Base-by-base conservation (phyloP, 2,329 filamentous ascomycete species). In the Talaromyces sp. region DNA sequence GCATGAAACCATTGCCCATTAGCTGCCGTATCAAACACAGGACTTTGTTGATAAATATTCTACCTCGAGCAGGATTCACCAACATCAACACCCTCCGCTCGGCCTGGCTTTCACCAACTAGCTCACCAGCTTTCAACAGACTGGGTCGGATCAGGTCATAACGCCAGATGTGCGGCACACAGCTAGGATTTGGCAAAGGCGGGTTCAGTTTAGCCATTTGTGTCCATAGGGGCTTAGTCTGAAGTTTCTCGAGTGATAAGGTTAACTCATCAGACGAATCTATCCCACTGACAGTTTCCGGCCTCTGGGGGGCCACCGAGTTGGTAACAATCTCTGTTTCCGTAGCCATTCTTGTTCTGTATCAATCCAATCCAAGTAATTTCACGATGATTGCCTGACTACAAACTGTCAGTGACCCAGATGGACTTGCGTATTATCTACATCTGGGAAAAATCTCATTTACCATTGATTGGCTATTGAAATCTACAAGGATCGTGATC, bases 171-270 rank as follows among this genome's bases (percentile, higher is more conserved):
- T 72, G 61, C 57, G 82, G 78, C 12, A 75, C 66, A 1, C 73
- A 69, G 4, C 68, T 74, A 2, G 81, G 82, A 42, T 79, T 79
- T 1, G 82, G 82, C 0, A 69, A 69, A 1, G 79, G 77, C 4
- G 81, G 80, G 14, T 82, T 82, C 65, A 83, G 75, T 30, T 67
- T 68, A 36, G 69, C 71, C 80, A 84, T 83, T 52, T 81, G 76
- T 3, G 74, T 74, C 82, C 82, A 84, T 4, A 84, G 66, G 0
- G 81, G 82, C 14, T 68, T 65, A 3, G 66, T 68, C 28, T 69
- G 42, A 47, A 47, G 42, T 47, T 47, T 47, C 18, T 47, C 42
- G 2, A 47, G n/a, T 18, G 42, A 47, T 47, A 47, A 5, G 8
- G 16, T 8, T 47, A 47, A 47, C 16, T 47, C 42, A 47, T 47